Percentiles rank a stretch among this genome's conserved stretches.
phyloP scores from a whole-genome alignment of 2,329 filamentous ascomycete species.

The Taxawa tesnikishii region DNA sequence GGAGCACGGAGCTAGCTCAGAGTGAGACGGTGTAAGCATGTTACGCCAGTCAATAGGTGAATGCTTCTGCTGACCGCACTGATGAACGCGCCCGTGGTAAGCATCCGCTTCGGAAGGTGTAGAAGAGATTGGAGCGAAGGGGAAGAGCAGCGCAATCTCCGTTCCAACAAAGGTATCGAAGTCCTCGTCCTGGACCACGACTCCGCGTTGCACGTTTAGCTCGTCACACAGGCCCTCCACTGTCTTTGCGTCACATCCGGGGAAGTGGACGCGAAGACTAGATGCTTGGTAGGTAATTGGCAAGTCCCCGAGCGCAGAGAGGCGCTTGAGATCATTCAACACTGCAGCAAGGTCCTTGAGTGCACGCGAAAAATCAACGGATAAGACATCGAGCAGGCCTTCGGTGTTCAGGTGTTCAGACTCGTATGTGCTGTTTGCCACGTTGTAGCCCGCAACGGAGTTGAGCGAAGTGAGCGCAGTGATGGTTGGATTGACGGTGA shows the following conservation, averaged over 20 bases:
- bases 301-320: conserved; percentile 70
- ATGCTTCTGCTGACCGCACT: conserved; percentile 18
- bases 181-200: conserved; percentile 65
- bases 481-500: conserved; percentile 75
- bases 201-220: conserved; percentile 67
- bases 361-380: conserved; percentile 76
- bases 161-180: conserved; percentile 58
- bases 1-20: conserved; percentile 18
- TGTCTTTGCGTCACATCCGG: conserved; percentile 73
- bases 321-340: conserved; percentile 66
- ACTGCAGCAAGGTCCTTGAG: conserved; percentile 72
- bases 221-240: conserved; percentile 79
- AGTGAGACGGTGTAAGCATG: conserved; percentile 40
- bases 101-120: conserved; percentile 27
- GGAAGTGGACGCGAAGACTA: conserved; percentile 71
- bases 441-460: conserved; percentile 41
- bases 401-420: conserved; percentile 59
- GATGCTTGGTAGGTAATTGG: conserved; percentile 62
- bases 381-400: conserved; percentile 73
- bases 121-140: conserved; percentile 59
- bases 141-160: conserved; percentile 68
- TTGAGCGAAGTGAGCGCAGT: conserved; percentile 70
- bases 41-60: conserved; percentile 40
- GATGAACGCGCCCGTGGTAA: conserved; percentile 31
- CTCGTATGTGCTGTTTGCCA: conserved; percentile 17